phyloP scores from a whole-genome alignment of 208 protist genomes.

The Acanthamoeba divionensis region DNA sequence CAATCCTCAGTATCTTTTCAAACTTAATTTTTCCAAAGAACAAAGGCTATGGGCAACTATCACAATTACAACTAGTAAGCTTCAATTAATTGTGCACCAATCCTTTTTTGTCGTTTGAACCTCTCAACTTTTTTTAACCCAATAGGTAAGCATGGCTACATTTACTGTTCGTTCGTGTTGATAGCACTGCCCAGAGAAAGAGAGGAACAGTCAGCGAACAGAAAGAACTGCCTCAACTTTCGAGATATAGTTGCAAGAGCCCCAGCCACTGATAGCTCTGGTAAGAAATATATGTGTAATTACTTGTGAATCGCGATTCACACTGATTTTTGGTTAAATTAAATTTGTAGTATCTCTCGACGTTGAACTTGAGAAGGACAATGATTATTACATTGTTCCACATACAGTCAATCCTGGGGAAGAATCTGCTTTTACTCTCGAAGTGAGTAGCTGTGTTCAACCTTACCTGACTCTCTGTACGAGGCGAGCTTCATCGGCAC shows the following conservation, averaged over 20 bases:
- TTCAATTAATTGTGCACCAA: background rate
- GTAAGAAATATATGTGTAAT: no score
- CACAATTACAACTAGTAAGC: background rate
- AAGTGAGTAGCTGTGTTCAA: background rate
- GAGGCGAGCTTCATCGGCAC: background rate
- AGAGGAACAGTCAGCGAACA: background rate
- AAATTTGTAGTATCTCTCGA: background rate
- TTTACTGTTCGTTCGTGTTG: background rate
- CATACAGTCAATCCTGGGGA: background rate
- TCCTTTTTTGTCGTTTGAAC: background rate
- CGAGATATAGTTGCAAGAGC: background rate
- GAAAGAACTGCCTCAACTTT: background rate
- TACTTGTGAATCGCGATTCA: background rate
- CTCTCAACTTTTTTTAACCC: background rate
- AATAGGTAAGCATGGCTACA: background rate
- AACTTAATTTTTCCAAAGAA: background rate
- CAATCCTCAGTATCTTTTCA: background rate
- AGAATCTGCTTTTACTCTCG: background rate
- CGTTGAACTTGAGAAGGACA: background rate
- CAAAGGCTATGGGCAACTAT: background rate
- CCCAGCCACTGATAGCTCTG: background rate
- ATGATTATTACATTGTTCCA: background rate
- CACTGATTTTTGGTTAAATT: background rate
- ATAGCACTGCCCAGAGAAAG: background rate
- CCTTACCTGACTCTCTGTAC: background rate